Evolutionary conservation across 768 basidiomycete genomes (phyloP).

Genomic region (Tricholoma hemisulphureum): DNA sequence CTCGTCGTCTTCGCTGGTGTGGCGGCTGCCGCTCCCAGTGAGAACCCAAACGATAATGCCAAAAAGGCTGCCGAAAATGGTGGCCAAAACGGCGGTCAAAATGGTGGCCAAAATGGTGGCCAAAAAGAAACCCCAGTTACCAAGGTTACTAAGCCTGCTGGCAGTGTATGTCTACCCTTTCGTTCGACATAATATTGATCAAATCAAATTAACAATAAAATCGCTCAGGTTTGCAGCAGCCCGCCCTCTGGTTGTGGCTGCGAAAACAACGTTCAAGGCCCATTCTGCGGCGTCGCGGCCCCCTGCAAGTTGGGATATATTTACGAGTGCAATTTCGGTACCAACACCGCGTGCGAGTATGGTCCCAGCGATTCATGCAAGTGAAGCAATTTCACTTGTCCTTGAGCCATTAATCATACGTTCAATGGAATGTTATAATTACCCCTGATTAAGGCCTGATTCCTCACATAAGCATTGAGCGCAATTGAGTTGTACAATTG

Average conservation of each 20-base stretch:
- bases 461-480: too few species aligned
- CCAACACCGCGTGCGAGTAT: slow-evolving; percentile 14
- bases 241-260: slow-evolving; percentile 12
- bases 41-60: too few species aligned
- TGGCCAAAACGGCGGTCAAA: too few species aligned
- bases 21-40: slow-evolving; percentile 7
- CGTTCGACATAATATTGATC: neutral
- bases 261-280: slow-evolving; percentile 10
- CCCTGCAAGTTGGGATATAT: slow-evolving; percentile 17
- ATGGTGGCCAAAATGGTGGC: too few species aligned
- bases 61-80: too few species aligned
- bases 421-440: too few species aligned
- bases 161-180: slow-evolving; percentile 3
- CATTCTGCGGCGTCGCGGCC: slow-evolving; percentile 19
- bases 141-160: slow-evolving; percentile 12
- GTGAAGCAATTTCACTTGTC: slow-evolving; percentile 15
- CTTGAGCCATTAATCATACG: too few species aligned
- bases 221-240: slow-evolving; percentile 13
- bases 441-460: too few species aligned
- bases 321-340: slow-evolving; percentile 15
- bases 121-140: slow-evolving; percentile 4
- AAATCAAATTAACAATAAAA: neutral
- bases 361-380: slow-evolving; percentile 12
- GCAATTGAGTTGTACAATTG: too few species aligned
- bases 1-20: slow-evolving; percentile 14